Base-by-base conservation (phyloP, 2,329 filamentous ascomycete genomes). In the Fusarium decemcellulare region DNA sequence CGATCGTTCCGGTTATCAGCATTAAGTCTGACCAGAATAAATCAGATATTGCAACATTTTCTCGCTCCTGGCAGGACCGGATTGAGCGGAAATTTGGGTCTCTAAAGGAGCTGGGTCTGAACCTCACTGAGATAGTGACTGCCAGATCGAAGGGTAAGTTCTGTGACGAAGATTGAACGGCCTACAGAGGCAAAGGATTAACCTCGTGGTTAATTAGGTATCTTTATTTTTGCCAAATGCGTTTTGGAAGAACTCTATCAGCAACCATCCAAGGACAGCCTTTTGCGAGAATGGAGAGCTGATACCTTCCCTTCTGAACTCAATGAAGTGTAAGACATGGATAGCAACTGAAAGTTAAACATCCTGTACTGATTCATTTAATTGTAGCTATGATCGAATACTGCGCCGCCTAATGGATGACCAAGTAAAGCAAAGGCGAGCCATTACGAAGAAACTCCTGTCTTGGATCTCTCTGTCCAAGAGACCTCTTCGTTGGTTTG, bases 401-500 rank as follows among this genome's bases (percentile, higher is more conserved):
- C 30, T 59, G 3, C 14, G 42, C 32, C 55, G 61, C 6, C 15
- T 59, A 10, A 27, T 44, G 12, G 16, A 59, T 3, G 36, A 46
- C 10, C 18, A 46, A 37, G 34, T 34, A 8, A 40, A 16, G 6
- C 32, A 15, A 15, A 18, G 34, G 12, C 11, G 37, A 6, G n/a
- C 43, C 8, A 39, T 29, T n/a, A 29, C 53, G 7, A 46, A n/a
- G 12, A 29, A 57, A 16, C 46, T 68, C 14, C 54, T 68, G 1
- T 59, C 57, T 10, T 64, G 62, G 57, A 40, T 68, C 8, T 54
- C 50, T 6, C 54, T 62, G 18, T 58, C 65, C 2, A 64, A 52
- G 15, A 51, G 65, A 16, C 61, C 65, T 5, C 54, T 68, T 14
- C 27, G 53, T 2, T 68, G 65, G 65, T 58, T 59, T 14, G 65